phyloP scores from a whole-genome alignment of 495 filamentous ascomycete species.

The Lasiosphaeris hirsuta region DNA sequence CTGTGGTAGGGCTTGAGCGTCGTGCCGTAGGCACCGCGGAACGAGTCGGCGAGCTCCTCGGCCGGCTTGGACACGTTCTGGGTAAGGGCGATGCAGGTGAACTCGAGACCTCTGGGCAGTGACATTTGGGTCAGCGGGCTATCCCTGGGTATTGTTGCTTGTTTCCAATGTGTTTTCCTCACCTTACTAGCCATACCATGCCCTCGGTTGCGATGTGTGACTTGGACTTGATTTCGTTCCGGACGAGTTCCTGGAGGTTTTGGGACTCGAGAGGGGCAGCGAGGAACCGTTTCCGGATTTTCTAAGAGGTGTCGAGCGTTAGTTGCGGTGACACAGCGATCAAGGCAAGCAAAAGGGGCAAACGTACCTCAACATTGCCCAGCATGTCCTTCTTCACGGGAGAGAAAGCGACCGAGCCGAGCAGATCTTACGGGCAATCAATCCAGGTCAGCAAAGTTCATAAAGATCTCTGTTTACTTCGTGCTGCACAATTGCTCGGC shows the following conservation, averaged over 20 bases:
- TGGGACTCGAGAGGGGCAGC: slow-evolving; percentile 71
- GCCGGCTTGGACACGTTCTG: slow-evolving; percentile 62
- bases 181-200: slow-evolving; percentile 89
- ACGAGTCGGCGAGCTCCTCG: slow-evolving; percentile 79
- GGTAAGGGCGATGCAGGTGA: slow-evolving; percentile 80
- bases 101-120: slow-evolving; percentile 73
- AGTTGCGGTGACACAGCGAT: background rate
- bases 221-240: slow-evolving; percentile 82
- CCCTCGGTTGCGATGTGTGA: slow-evolving; percentile 85
- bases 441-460: no score
- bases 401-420: slow-evolving; percentile 77
- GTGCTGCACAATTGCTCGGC: background rate
- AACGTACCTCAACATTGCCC: slow-evolving; percentile 82
- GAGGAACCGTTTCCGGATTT: slow-evolving; percentile 81
- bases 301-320: slow-evolving; percentile 49
- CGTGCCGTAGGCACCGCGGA: slow-evolving; percentile 75
- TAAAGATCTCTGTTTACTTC: background rate
- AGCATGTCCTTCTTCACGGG: slow-evolving; percentile 87
- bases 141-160: background rate
- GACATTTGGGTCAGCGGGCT: slow-evolving; percentile 3
- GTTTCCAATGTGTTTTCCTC: slow-evolving; percentile 20
- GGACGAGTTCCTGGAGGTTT: slow-evolving; percentile 77
- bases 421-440: slow-evolving; percentile 54
- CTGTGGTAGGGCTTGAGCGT: slow-evolving; percentile 91
- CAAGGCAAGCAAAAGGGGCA: no score